A percentile compares a stretch with the other conserved stretches of the same genome.
Conservation (phyloP, 192 early-diverging fungal genomes). For the Mortierella claussenii region DNA sequence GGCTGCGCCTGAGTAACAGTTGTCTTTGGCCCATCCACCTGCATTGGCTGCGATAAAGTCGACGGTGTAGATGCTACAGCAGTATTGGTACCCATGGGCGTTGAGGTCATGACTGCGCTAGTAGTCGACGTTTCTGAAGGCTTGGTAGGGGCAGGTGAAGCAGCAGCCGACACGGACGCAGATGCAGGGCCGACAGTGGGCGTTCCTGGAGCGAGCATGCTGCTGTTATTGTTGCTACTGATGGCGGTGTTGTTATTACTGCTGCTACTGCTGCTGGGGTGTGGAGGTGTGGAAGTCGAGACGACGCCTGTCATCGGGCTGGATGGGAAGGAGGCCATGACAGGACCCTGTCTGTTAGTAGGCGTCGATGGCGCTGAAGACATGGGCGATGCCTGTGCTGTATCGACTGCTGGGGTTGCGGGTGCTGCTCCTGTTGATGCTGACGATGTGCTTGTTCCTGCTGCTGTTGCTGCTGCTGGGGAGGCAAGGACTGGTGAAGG, state of each 20-base stretch:
- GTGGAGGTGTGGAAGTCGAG: conserved; percentile 13
- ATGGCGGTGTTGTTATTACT: background rate
- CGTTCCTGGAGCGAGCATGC: background rate
- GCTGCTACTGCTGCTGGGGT: background rate
- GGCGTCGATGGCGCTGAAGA: conserved; percentile 22
- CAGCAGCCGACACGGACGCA: background rate
- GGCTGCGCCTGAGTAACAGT: conserved; percentile 17
- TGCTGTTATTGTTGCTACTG: background rate
- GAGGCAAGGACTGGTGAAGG: background rate
- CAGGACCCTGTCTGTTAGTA: background rate
- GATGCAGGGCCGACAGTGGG: background rate
- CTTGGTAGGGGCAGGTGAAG: background rate
- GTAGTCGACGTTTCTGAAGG: too few species aligned
- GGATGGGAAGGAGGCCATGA: background rate
- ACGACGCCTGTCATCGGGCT: conserved; percentile 35
- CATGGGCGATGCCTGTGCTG: conserved; percentile 12
- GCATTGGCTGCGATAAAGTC: background rate
- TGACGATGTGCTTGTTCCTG: background rate
- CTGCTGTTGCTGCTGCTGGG: background rate
- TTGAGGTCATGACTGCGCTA: too few species aligned
- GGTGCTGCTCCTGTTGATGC: background rate
- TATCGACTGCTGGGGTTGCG: conserved; percentile 1
- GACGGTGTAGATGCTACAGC: background rate
- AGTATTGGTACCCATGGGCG: too few species aligned
- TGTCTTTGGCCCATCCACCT: conserved; percentile 1